These are phyloP conservation scores for Rhizophagus sp. DNA, from an alignment of 192 early-diverging fungal genomes.

Conservation along the genomic window DNA sequence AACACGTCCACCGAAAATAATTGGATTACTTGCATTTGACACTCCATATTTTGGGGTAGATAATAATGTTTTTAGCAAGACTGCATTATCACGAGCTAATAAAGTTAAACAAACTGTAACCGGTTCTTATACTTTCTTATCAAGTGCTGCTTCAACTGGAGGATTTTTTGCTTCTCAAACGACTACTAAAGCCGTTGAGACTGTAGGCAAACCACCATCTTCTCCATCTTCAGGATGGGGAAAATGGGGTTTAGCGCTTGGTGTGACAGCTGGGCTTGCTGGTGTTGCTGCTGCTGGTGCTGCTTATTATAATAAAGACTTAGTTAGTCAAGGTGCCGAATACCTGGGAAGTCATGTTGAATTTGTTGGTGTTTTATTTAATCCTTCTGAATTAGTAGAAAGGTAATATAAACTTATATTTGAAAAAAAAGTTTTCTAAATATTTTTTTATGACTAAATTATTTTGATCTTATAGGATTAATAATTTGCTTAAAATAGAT, in stretches of 20 bases:
- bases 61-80: constrained; percentile 37
- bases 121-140: constrained; percentile 2
- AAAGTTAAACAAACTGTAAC: background rate
- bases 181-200: no score
- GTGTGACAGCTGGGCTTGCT: no score
- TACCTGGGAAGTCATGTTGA: constrained; percentile 48
- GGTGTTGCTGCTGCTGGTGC: constrained; percentile 39
- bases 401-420: constrained; percentile 38
- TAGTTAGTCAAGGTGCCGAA: constrained; percentile 33
- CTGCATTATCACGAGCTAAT: constrained; percentile 8
- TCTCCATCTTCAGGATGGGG: constrained; percentile 14
- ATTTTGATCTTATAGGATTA: background rate
- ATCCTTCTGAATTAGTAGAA: constrained; percentile 37
- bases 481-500: background rate
- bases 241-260: constrained; percentile 42
- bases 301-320: constrained; percentile 42
- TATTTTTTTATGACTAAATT: constrained; percentile 1
- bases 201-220: background rate
- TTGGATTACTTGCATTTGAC: constrained; percentile 58
- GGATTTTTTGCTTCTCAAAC: no score
- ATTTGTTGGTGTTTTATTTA: constrained; percentile 53
- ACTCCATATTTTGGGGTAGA: constrained; percentile 58
- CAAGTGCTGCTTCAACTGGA: background rate
- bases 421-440: background rate
- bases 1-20: constrained; percentile 33